Conservation (phyloP, 2,329 filamentous ascomycete genomes). For the Verticillium longisporum region DNA sequence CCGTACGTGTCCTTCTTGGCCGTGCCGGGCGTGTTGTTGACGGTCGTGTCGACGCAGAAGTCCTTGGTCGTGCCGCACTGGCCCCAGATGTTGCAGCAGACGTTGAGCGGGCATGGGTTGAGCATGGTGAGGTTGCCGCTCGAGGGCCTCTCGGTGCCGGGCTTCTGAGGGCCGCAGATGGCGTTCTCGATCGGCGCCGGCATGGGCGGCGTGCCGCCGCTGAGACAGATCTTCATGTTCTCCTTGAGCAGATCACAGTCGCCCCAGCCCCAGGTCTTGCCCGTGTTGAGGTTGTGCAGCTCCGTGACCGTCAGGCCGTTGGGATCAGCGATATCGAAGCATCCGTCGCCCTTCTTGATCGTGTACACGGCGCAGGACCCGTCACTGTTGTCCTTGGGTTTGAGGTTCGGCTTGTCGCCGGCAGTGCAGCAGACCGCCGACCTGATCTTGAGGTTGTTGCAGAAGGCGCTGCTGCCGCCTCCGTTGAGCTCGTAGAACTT, state of each 20-base stretch:
- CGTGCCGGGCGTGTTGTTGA: constrained; percentile 15
- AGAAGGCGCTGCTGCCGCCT: constrained; percentile 1
- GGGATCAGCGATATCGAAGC: constrained; percentile 19
- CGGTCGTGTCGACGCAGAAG: constrained; percentile 25
- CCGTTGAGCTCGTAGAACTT: constrained; percentile 1
- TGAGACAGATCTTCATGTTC: constrained; percentile 18
- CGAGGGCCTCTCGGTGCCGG: constrained; percentile 23
- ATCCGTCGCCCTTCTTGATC: constrained; percentile 17
- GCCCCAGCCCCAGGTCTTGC: constrained; percentile 28
- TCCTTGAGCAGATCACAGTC: constrained; percentile 22
- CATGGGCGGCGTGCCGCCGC: constrained; percentile 13
- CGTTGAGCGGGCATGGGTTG: constrained; percentile 21
- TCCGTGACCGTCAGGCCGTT: constrained; percentile 11
- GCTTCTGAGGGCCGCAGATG: constrained; percentile 15
- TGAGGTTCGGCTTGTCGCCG: constrained; percentile 25
- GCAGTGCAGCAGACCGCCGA: constrained; percentile 25
- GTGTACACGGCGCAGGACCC: constrained; percentile 23
- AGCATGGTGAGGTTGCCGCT: constrained; percentile 11
- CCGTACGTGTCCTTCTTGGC: constrained; percentile 14
- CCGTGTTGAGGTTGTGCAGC: constrained; percentile 23
- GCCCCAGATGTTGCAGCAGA: constrained; percentile 30
- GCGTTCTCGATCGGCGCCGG: constrained; percentile 12
- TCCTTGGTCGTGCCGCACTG: constrained; percentile 36
- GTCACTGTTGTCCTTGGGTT: constrained; percentile 22
- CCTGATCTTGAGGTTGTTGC: background rate